Base-by-base conservation (phyloP, 1,284 basidiomycete species). In the Blastosporella zonata region DNA sequence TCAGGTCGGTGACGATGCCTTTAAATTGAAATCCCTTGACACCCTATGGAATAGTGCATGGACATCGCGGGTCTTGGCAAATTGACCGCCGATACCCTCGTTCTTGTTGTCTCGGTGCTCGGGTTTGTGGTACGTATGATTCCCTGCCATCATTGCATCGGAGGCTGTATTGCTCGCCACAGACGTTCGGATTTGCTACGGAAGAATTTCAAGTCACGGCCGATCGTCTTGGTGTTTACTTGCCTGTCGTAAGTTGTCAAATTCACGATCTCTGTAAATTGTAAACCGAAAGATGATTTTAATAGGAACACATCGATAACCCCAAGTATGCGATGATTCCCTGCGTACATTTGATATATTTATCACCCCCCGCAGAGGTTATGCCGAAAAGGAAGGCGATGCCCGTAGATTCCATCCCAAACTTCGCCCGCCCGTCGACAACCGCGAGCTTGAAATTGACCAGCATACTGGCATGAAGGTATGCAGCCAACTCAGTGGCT, bases 391-490 rank as follows among this genome's bases (percentile, higher is more conserved):
- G 45, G 85, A 92, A 68, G 81, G 81, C 12, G 84, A 89, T 63
- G 81, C 86, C 9, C 78, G 83, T 40, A 65, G 71, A 52, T 79
- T 76, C 58, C 80, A 90, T 58, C 75, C 79, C 1, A 83, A 86
- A 46, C 78, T 93, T 35, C 79, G 91, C 46, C 85, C 84, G 13
- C 90, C 90, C 2, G 82, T 93, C 40, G 67, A 81, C 49, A 73
- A 73, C 10, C 69, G 77, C 43, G 91, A 94, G 64, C 78, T 93
- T 22, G 84, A 92, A 61, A 82, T 93, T 47, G 90, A 94, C 61
- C 73, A 78, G 25, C 70, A 75, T n/a, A 90, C 82, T 1, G 90
- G 90, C 18, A 93, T 93, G 90, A 93, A 93, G 77, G 88, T 79
- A 55, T 10, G 36, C 18, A 33, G 12, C 2, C 28, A 5, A 7